Percentiles rank a stretch among this genome's conserved stretches.
Conservation (phyloP, 176 grass and related monocot genomes). For the Melocanna baccifera region DNA sequence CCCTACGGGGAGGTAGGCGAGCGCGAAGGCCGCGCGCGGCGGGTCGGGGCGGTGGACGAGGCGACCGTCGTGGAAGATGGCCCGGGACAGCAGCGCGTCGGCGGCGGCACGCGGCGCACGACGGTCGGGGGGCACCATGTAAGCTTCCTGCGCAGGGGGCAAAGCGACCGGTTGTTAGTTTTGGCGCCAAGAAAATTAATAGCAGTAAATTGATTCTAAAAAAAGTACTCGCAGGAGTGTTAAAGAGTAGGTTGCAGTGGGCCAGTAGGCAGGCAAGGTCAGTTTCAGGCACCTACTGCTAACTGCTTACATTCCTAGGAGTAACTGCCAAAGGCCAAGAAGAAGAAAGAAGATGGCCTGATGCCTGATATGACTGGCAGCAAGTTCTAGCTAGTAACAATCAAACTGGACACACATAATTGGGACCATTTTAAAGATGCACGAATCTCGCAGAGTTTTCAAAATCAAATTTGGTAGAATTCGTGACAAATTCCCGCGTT, state of each 20-base stretch:
- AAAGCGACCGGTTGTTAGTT: background rate
- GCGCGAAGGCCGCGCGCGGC: conserved; percentile 40
- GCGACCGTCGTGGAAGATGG: conserved; percentile 83
- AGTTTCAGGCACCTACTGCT: background rate
- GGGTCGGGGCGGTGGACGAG: conserved; percentile 74
- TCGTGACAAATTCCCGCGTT: too few species aligned
- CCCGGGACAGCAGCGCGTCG: conserved; percentile 47
- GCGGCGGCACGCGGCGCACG: conserved; percentile 36
- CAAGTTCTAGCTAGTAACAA: too few species aligned
- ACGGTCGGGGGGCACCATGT: conserved; percentile 66
- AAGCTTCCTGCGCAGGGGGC: conserved; percentile 52
- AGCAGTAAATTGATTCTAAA: too few species aligned
- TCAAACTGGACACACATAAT: too few species aligned
- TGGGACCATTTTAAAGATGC: too few species aligned
- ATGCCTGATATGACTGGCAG: too few species aligned
- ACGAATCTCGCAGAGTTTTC: too few species aligned
- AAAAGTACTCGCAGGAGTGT: too few species aligned
- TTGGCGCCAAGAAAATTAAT: background rate
- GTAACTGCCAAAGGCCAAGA: too few species aligned
- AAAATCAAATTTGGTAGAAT: too few species aligned
- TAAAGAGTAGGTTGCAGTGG: background rate
- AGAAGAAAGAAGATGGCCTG: too few species aligned
- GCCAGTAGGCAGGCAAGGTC: background rate
- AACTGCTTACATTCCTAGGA: too few species aligned
- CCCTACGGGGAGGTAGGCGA: conserved; percentile 69